Conservation (phyloP, 768 basidiomycete species). For the Dentipellis sp. region DNA sequence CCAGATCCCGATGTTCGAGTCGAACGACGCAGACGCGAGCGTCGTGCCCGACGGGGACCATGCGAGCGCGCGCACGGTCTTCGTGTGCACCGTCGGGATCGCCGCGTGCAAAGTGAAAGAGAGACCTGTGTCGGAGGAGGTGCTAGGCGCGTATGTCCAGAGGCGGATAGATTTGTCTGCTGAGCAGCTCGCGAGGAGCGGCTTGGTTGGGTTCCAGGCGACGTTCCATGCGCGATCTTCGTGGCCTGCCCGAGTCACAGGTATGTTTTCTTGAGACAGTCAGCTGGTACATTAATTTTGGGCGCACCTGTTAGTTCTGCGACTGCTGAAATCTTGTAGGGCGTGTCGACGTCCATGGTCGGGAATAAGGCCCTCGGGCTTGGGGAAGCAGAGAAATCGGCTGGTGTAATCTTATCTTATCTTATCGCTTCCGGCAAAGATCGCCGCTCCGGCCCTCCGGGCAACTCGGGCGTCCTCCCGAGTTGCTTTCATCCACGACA, state of each 20-base stretch:
- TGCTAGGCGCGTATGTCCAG: conserved; percentile 48
- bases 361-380: background rate
- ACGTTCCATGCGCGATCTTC: conserved; percentile 81
- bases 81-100: conserved; percentile 77
- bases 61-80: conserved; percentile 78
- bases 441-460: no score
- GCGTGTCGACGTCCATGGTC: background rate
- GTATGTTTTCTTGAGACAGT: no score
- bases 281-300: background rate
- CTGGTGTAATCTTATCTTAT: no score
- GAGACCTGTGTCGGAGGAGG: conserved; percentile 10
- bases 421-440: no score
- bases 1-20: conserved; percentile 89
- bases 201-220: conserved; percentile 80
- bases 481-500: no score
- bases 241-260: conserved; percentile 39
- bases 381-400: no score
- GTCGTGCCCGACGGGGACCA: conserved; percentile 86
- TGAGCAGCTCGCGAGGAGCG: conserved; percentile 87
- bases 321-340: conserved; percentile 5
- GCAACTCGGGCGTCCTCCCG: no score
- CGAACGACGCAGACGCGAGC: conserved; percentile 90
- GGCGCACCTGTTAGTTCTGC: conserved; percentile 7
- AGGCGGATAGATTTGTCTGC: conserved; percentile 88
- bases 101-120: conserved; percentile 49